Percentiles rank a stretch among this genome's conserved stretches.
Evolutionary conservation across 148 eudicot genomes (phyloP).

Genomic region (Rhododendron ovatum): DNA sequence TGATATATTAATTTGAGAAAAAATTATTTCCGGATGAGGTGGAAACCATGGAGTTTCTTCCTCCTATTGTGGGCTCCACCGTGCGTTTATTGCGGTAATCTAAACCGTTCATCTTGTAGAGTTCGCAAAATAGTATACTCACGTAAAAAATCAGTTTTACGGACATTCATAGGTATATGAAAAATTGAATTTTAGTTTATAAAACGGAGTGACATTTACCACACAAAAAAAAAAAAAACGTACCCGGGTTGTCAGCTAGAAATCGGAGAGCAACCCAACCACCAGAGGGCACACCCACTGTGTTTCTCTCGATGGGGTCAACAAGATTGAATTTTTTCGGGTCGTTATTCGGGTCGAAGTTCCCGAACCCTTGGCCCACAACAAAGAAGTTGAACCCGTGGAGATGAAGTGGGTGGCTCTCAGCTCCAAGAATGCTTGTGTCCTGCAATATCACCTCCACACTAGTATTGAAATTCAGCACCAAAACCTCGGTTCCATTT

Average conservation of each 20-base stretch:
- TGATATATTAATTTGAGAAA: too few relatives aligned
- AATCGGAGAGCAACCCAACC: conserved; percentile 38
- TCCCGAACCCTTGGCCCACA: conserved; percentile 34
- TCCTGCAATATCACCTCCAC: conserved; percentile 34
- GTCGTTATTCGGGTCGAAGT: conserved; percentile 21
- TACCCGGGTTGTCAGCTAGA: conserved; percentile 34
- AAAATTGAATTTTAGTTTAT: too few relatives aligned
- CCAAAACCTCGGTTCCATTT: conserved; percentile 30
- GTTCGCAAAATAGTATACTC: too few relatives aligned
- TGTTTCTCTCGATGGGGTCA: conserved; percentile 31
- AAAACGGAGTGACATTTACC: background rate
- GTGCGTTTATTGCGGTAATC: too few relatives aligned
- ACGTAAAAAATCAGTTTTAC: too few relatives aligned
- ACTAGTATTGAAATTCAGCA: conserved; percentile 29
- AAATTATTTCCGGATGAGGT: too few relatives aligned
- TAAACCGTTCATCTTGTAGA: too few relatives aligned
- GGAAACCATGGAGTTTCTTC: too few relatives aligned
- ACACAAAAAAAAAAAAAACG: background rate
- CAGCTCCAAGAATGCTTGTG: conserved; percentile 33
- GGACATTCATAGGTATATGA: too few relatives aligned
- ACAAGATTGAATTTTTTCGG: conserved; percentile 30
- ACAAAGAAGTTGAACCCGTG: conserved; percentile 35
- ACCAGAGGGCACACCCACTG: conserved; percentile 32
- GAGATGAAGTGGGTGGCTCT: conserved; percentile 33
- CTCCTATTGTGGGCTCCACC: too few relatives aligned